Base-by-base conservation (phyloP, 352 stramenopile species). In the Elongisporangium undulatum region DNA sequence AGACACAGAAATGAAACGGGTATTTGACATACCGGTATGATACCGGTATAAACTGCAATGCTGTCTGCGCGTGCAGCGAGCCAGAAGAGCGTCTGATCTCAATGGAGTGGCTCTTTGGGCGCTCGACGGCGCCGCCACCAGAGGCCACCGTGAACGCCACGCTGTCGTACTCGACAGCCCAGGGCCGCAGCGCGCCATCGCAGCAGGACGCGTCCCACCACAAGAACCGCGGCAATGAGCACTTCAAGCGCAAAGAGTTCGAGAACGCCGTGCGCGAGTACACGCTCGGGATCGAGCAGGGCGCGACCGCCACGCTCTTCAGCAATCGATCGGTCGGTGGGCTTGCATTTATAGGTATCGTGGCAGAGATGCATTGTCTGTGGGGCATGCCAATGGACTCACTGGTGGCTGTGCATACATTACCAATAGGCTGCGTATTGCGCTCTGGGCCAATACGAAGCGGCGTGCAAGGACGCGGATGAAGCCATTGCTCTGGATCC, bases 101-200 rank as follows among this genome's bases (percentile, higher is more conserved):
- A 20, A 90, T 91, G 82, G 76, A 91, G 51, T 91, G 82, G 82
- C 64, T 89, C 2, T 89, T 91, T 49, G 75, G 73, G 5, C 21
- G 65, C 3, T 60, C 64, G 4, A 50, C 61, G 16, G 50, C 52
- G 19, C 19, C 20, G 2, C 13, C 52, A 6, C 49, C 61, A 13
- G 41, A 66, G 15, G 53, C 55, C 19, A 20, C 63, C 9, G 66
- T 71, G 48, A 71, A 59, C 51, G 75, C 68, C 4, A 82, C 76
- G 58, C 68, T 91, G 49, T 87, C 79, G 6, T 66, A 66, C 16
- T 89, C 79, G 17, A 88, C 68, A 0, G 52, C 77, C 0, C 75
- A 86, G 50, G 84, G 84, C 4, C 80, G 84, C 52, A 92, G 83
- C 41, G 80, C 79, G 1, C 84, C 84, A 9, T 78, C 76, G 0